These are phyloP conservation scores for Suillus ampliporus DNA, from an alignment of 768 basidiomycete genomes.

Conservation along the genomic window DNA sequence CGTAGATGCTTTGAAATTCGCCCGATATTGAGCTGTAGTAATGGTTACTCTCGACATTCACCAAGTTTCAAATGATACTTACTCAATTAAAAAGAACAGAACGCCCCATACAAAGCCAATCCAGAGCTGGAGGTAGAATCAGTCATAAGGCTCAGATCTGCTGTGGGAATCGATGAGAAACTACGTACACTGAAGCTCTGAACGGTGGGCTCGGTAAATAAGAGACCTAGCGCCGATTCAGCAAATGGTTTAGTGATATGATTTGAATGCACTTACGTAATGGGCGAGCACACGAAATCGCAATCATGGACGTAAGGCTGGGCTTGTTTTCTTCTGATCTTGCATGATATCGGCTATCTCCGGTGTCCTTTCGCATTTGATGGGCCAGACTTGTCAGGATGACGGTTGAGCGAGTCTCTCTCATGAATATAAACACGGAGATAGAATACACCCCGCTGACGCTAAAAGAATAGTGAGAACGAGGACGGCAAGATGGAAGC, in stretches of 20 bases:
- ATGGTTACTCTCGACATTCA: constrained; percentile 12
- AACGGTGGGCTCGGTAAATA: constrained; percentile 67
- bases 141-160: constrained; percentile 7
- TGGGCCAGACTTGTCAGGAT: constrained; percentile 70
- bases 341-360: constrained; percentile 65
- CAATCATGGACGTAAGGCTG: constrained; percentile 62
- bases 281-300: constrained; percentile 72
- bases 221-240: constrained; percentile 21
- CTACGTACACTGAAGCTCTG: constrained; percentile 68
- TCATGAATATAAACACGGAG: constrained; percentile 58
- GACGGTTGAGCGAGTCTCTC: constrained; percentile 76
- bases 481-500: constrained; percentile 2
- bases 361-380: constrained; percentile 66
- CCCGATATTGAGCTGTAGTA: constrained; percentile 55
- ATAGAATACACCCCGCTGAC: constrained; percentile 56
- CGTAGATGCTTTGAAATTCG: constrained; percentile 60
- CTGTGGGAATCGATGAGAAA: neutral
- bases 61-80: constrained; percentile 15
- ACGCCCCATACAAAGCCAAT: constrained; percentile 80
- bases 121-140: constrained; percentile 56
- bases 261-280: constrained; percentile 57
- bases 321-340: constrained; percentile 67
- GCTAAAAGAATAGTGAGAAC: constrained; percentile 39
- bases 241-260: neutral
- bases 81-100: constrained; percentile 71